Evolutionary conservation across 768 basidiomycete genomes (phyloP).

Genomic region (Boletus reticuloceps): DNA sequence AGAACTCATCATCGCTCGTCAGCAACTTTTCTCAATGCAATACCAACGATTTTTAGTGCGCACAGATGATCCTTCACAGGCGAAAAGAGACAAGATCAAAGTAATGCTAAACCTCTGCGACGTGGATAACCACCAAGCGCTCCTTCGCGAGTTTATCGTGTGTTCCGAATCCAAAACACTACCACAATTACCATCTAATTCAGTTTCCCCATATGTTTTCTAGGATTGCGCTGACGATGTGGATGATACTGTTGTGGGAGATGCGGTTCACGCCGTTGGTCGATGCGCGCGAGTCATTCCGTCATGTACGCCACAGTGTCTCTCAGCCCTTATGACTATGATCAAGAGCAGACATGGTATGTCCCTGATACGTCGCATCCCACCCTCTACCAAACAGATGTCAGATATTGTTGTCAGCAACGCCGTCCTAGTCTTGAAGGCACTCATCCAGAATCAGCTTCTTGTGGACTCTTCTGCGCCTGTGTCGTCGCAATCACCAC

Average conservation of each 20-base stretch:
- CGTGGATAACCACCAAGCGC: conserved; percentile 61
- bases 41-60: conserved; percentile 70
- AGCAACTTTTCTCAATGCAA: conserved; percentile 55
- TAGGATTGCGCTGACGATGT: conserved; percentile 84
- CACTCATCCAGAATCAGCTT: conserved; percentile 72
- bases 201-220: background rate
- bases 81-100: conserved; percentile 74
- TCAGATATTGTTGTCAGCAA: conserved; percentile 77
- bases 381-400: conserved; percentile 1
- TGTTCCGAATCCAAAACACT: conserved; percentile 25
- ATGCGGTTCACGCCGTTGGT: conserved; percentile 78
- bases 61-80: conserved; percentile 59
- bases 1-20: background rate
- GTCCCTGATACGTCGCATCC: conserved; percentile 18
- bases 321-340: conserved; percentile 74
- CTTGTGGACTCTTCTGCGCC: conserved; percentile 32
- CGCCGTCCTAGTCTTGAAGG: conserved; percentile 83
- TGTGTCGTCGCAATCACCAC: conserved; percentile 38
- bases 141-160: conserved; percentile 85
- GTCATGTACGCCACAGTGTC: conserved; percentile 65
- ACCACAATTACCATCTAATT: background rate
- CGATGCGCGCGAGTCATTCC: conserved; percentile 68
- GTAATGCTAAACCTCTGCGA: conserved; percentile 67
- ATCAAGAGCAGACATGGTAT: conserved; percentile 74
- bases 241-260: conserved; percentile 67